phyloP scores from a whole-genome alignment of 176 grass and related monocot species.

The Oryza coarctata region DNA sequence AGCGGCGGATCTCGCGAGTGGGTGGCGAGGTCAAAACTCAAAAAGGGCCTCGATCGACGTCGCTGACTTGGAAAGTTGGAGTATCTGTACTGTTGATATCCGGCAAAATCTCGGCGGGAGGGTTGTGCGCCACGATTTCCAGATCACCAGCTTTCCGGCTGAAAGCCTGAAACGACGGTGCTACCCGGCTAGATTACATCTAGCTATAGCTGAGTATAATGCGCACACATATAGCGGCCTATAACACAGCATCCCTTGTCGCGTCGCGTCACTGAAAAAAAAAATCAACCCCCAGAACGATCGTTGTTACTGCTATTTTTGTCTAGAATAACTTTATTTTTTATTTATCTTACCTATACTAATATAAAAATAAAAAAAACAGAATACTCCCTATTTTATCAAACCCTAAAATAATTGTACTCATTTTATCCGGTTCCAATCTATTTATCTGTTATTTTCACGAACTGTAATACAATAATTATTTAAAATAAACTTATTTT shows the following conservation, averaged over 20 bases:
- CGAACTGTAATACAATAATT: too few relatives aligned
- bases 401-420: too few relatives aligned
- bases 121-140: conserved; percentile 32
- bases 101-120: conserved; percentile 19
- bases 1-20: not conserved
- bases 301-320: too few relatives aligned
- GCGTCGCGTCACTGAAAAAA: not conserved
- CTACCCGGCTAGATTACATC: not conserved
- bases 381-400: too few relatives aligned
- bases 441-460: too few relatives aligned
- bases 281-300: not conserved
- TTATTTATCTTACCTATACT: too few relatives aligned
- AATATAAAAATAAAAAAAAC: too few relatives aligned
- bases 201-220: not conserved
- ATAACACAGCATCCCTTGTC: not conserved
- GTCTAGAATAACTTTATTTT: too few relatives aligned
- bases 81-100: not conserved
- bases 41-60: not conserved
- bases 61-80: not conserved
- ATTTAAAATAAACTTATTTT: too few relatives aligned
- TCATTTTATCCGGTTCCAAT: too few relatives aligned
- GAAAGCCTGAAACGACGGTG: conserved; percentile 13
- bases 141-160: conserved; percentile 14
- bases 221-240: not conserved
- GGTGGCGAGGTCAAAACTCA: conserved; percentile 11